phyloP scores from a whole-genome alignment of 441 rosid species.

The Aleurites moluccanus region DNA sequence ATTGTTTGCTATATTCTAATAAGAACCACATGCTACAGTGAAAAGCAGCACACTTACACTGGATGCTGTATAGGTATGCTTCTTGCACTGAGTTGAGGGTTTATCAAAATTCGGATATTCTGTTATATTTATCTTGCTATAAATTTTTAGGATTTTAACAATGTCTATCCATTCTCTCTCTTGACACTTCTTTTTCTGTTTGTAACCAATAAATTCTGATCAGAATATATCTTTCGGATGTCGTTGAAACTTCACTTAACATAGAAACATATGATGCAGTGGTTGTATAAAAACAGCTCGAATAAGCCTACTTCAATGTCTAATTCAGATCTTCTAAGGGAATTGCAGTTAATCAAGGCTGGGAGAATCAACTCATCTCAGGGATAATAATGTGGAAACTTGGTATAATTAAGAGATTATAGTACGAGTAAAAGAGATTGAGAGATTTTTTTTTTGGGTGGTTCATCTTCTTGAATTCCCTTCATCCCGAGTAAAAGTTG shows the following conservation, averaged over 20 bases:
- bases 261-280: conserved; percentile 72
- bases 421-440: neutral
- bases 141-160: neutral
- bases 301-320: conserved; percentile 16
- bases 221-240: conserved; percentile 38
- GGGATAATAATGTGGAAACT: neutral
- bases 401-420: neutral
- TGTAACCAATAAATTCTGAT: neutral
- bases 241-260: conserved; percentile 51
- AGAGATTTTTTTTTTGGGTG: neutral
- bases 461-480: neutral
- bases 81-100: neutral
- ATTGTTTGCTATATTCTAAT: neutral
- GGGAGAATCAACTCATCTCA: neutral
- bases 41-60: neutral
- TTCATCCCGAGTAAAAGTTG: neutral
- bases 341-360: neutral
- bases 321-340: neutral
- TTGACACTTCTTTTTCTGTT: neutral
- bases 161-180: neutral
- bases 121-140: neutral
- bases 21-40: neutral
- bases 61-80: neutral
- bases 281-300: conserved; percentile 39
- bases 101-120: neutral